Evolutionary conservation across 2,329 filamentous ascomycete species (phyloP).

Genomic region (Cladosporium phlei): DNA sequence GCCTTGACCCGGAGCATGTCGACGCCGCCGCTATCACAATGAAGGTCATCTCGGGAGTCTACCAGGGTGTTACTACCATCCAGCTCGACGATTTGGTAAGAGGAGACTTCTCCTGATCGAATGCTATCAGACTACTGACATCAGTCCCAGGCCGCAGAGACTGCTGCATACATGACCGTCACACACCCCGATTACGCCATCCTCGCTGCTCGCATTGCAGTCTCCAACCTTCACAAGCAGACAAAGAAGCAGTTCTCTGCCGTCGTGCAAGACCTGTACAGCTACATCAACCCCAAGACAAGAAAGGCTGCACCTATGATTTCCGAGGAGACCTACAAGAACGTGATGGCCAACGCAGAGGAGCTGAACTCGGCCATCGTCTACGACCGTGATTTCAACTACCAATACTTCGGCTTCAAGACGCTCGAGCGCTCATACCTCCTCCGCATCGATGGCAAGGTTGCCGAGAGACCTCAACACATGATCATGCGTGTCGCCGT

Average conservation of each 20-base stretch:
- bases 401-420: slow-evolving; percentile 99
- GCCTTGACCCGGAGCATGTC: slow-evolving; percentile 89
- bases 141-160: slow-evolving; percentile 77
- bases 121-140: slow-evolving; percentile 4
- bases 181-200: slow-evolving; percentile 99
- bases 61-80: slow-evolving; percentile 93
- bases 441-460: slow-evolving; percentile 89
- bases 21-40: slow-evolving; percentile 97
- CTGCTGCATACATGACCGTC: slow-evolving; percentile 98
- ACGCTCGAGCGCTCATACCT: slow-evolving; percentile 97
- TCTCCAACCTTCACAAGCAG: slow-evolving; percentile 99
- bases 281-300: slow-evolving; percentile 96
- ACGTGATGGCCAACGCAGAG: slow-evolving; percentile 90
- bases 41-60: slow-evolving; percentile 99
- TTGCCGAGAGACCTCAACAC: slow-evolving; percentile 95
- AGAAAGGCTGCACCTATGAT: slow-evolving; percentile 85
- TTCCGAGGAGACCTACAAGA: slow-evolving; percentile 81
- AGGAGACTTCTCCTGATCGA: slow-evolving; percentile 17
- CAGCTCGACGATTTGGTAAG: slow-evolving; percentile 95
- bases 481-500: slow-evolving; percentile 99
- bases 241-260: slow-evolving; percentile 99
- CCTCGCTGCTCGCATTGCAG: slow-evolving; percentile 94
- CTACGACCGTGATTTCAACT: slow-evolving; percentile 99
- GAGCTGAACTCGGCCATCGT: slow-evolving; percentile 98
- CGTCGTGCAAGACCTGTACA: slow-evolving; percentile 86